Base-by-base conservation (phyloP, 2,329 filamentous ascomycete species). In the Gnomoniopsis sp. region DNA sequence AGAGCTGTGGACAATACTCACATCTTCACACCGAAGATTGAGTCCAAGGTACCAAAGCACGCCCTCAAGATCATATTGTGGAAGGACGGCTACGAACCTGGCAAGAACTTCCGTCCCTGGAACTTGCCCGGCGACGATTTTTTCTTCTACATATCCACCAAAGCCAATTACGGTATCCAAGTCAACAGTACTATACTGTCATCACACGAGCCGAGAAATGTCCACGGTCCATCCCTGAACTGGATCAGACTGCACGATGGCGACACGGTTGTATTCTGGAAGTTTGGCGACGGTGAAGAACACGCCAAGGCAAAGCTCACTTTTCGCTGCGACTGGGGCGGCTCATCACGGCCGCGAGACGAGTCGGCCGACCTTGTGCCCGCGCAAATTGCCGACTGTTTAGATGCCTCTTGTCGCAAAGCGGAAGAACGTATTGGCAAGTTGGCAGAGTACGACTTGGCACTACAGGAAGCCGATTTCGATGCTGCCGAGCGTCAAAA, bases 11-110 rank as follows among this genome's bases (percentile, higher is more conserved):
- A 81, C 21, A 93, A 91, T 66, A 93, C 88, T 0, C 74, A 87
- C 33, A 77, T 87, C 2, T 90, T 92, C 66, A 73, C 81, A 1
- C 77, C 87, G 50, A 75, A 72, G 33, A 74, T 76, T 23, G 91
- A 97, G 64, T 81, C 79, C 2, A 87, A 87, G 17, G 85, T 98
- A 38, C 91, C 93, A 1, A 93, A 93, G 69, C 87, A 88, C 63
- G 91, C 90, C 0, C 85, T 96, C 65, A 88, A 90, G 66, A 77
- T 97, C 41, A 79, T 91, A 36, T 84, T 95, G 33, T 91, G 88
- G 81, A 86, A 84, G 57, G 81, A 86, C 0, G 84, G 83, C 12
- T 87, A 88, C 59, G 88, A 90, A 58, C 78, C 82, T 8, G 77
- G 77, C 51, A 79, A 78, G 50, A 79, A 83, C 22, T 68, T 79